phyloP scores from a whole-genome alignment of 257 asterid species.

The Oldenlandia corymbosa region DNA sequence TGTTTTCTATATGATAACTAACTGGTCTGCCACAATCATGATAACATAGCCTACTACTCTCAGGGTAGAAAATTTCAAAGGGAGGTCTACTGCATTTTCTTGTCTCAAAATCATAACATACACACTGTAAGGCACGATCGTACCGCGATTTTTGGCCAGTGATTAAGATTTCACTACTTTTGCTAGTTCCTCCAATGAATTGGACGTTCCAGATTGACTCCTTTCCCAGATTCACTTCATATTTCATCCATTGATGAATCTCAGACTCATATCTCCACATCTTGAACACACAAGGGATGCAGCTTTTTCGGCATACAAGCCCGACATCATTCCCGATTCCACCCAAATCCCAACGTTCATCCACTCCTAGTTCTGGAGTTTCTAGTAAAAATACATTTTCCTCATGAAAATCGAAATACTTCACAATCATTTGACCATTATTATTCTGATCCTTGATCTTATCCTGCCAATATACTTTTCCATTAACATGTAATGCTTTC shows the following conservation, averaged over 20 bases:
- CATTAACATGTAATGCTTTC: background rate
- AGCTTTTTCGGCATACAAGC: background rate
- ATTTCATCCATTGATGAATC: background rate
- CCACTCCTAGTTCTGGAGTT: too few relatives aligned
- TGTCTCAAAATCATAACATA: background rate
- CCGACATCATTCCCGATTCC: background rate
- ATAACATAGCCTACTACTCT: background rate
- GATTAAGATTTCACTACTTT: background rate
- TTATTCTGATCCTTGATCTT: too few relatives aligned
- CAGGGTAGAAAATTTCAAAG: background rate
- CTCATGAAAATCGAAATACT: too few relatives aligned
- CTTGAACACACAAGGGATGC: background rate
- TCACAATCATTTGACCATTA: too few relatives aligned
- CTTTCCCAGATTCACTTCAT: background rate
- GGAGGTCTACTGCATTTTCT: background rate
- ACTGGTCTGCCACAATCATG: background rate
- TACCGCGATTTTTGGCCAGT: background rate
- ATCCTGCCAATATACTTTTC: too few relatives aligned
- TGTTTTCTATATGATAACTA: background rate
- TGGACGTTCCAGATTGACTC: background rate
- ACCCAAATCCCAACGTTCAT: too few relatives aligned
- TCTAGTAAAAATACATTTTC: too few relatives aligned
- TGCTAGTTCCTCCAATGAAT: background rate
- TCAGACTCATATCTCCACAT: background rate
- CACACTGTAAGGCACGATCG: background rate